These are phyloP conservation scores for Mrakia frigida DNA, from an alignment of 768 basidiomycete genomes.

Conservation along the genomic window DNA sequence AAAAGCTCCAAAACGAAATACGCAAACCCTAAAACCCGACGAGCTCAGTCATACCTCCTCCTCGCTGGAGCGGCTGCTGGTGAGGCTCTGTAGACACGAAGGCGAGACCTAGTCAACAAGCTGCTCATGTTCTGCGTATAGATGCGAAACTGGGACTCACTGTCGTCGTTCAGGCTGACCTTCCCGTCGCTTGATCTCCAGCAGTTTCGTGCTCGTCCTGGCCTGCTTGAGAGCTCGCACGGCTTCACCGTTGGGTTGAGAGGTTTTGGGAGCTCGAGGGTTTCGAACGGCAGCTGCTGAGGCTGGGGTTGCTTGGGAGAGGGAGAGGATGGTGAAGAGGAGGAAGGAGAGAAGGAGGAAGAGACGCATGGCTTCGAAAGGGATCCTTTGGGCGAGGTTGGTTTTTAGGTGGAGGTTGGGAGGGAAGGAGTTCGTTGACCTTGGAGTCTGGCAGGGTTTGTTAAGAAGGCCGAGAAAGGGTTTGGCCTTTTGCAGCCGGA, in stretches of 20 bases:
- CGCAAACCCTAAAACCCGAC: no score
- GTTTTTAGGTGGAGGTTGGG: background rate
- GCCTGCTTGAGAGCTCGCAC: background rate
- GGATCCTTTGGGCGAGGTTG: no score
- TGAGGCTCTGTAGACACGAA: no score
- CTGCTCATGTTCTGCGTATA: background rate
- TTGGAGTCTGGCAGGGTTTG: no score
- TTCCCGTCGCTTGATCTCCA: background rate
- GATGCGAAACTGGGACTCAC: background rate
- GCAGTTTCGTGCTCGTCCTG: background rate
- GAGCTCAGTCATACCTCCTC: no score
- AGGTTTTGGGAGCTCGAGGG: background rate
- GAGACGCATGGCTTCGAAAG: background rate
- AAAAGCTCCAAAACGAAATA: no score
- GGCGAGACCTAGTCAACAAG: background rate
- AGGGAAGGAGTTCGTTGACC: no score
- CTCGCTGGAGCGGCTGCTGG: no score
- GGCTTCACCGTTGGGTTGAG: background rate
- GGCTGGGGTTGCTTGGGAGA: background rate
- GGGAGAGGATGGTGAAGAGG: background rate
- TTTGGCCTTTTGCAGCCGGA: no score
- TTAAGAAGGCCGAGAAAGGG: no score
- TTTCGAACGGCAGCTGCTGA: background rate
- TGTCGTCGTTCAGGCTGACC: no score
- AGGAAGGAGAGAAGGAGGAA: conserved; percentile 5